Evolutionary conservation across 306 rosid genomes (phyloP), one percentile per base, ranked within the genome.

Genomic region (Castanea crenata): DNA sequence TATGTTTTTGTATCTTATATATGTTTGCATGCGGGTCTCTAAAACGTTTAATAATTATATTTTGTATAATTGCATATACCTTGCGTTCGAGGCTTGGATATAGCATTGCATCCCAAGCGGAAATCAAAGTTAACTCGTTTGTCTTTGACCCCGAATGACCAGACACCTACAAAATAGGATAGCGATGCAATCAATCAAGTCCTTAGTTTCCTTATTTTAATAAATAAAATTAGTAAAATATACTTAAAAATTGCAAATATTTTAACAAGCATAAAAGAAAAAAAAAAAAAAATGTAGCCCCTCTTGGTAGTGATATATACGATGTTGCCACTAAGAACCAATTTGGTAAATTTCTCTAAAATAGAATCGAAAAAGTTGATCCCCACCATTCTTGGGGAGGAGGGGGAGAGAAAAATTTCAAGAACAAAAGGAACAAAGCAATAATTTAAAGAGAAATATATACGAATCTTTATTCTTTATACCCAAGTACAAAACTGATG

Each of bases 1-100:
- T 49, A 49, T 49, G 16, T 49, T 12, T 49, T 41, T 41, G 46
- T 41, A 41, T 41, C 46, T 41, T 41, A 41, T 41, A 41, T 49
- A 12, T 49, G 54, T 13, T 49, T 49, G 54, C 16, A 49, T 49
- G 54, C 54, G 54, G 54, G 16, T 49, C 54, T 49, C 54, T 49
- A 11, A 49, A 49, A 49, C 11, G 16, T 49, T 12, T 3, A 49
- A 49, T 49, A 49, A 12, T 12, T 49, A 49, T 49, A 49, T 49
- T 10, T 12, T 49, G 14, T 11, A 13, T 11, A 3, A 49, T 49
- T 49, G 23, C n/a, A 19, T 68, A 18, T 75, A 90, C 98, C 98
- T 77, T 84, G 87, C 62, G 87, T 87, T 74, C 86, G 86, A 64
- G 97, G 83, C 73, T 90, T 91, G 51, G 90, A 93, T 74, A 89